Base-by-base conservation (phyloP, 805 yeast genomes). In the Barnettozyma pratensis region DNA sequence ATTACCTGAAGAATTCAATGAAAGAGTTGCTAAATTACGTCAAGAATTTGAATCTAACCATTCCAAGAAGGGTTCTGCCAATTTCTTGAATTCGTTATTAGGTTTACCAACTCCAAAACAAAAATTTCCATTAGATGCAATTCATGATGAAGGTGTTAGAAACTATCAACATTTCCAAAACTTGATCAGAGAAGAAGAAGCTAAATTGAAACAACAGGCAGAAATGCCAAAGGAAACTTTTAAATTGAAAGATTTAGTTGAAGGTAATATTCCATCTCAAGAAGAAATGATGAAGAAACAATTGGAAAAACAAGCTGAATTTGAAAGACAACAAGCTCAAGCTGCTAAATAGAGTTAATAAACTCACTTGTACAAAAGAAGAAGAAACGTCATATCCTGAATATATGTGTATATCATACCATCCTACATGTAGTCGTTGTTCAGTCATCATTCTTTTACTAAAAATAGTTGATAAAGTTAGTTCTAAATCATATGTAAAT, bases 101-200 rank as follows among this genome's bases (percentile, higher is more conserved):
- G 96, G 96, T 39, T 68, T 83, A 39, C 79, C 84, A 41, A 60
- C 74, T 6, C 59, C 70, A 2, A 69, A 73, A 49, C 67, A 70
- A 42, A 79, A 71, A 48, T 72, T 72, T 60, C 96, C 96, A 31
- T 77, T 90, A 65, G 99, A 92, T 69, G 65, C 81, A 48, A 82
- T 91, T 56, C 85, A 97, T 65, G 95, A 89, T 64, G 92, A 87
- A 64, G 97, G 96, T 59, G 96, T 89, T 69, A 80, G 81, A 71
- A 89, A 87, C 66, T 92, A 89, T 67, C 82, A 84, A 59, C 81
- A 82, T 58, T 86, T 89, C 81, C 82, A 83, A 70, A 81, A 85
- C 68, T 74, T 87, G 60, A 76, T 90, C 58, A 88, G 85, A 61
- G 96, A 91, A 72, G 95, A 92, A 68, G 89, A 82, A 56, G 80